Percentiles rank a stretch among this genome's conserved stretches.
These are phyloP conservation scores for Aaosphaeria arxii DNA, from an alignment of 2,329 filamentous ascomycete species.

Conservation along the genomic window DNA sequence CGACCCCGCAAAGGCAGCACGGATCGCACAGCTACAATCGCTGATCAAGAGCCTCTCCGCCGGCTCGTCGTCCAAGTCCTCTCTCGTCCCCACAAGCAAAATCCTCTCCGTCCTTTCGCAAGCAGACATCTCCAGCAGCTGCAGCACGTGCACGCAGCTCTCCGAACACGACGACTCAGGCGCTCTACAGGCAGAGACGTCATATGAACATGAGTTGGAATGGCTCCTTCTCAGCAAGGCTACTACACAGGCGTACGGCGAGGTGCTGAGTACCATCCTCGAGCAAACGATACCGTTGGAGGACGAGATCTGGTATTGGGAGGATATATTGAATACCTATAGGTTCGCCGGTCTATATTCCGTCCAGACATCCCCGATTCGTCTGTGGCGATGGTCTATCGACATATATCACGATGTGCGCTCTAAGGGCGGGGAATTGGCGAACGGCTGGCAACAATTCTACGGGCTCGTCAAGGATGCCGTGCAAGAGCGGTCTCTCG, in stretches of 20 bases:
- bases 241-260: conserved; percentile 83
- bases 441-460: conserved; percentile 58
- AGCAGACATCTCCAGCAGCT: conserved; percentile 52
- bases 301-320: conserved; percentile 95
- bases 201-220: conserved; percentile 74
- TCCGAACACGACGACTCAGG: conserved; percentile 25
- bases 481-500: conserved; percentile 68
- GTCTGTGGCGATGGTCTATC: conserved; percentile 69
- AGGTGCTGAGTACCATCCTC: conserved; percentile 72
- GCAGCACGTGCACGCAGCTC: conserved; percentile 38
- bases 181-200: conserved; percentile 7
- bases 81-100: conserved; percentile 55
- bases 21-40: conserved; percentile 57
- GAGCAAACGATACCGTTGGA: conserved; percentile 80
- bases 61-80: conserved; percentile 60
- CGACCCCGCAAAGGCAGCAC: conserved; percentile 45
- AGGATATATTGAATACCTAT: conserved; percentile 77
- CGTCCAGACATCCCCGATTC: conserved; percentile 76
- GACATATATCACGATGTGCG: conserved; percentile 66
- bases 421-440: conserved; percentile 37
- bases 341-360: conserved; percentile 78
- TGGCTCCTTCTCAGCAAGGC: conserved; percentile 92
- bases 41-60: conserved; percentile 71
- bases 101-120: conserved; percentile 63
- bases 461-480: conserved; percentile 77